A percentile compares a stretch with the other conserved stretches of the same genome.
Evolutionary conservation across 768 basidiomycete genomes (phyloP).

Genomic region (Epithele typhae): DNA sequence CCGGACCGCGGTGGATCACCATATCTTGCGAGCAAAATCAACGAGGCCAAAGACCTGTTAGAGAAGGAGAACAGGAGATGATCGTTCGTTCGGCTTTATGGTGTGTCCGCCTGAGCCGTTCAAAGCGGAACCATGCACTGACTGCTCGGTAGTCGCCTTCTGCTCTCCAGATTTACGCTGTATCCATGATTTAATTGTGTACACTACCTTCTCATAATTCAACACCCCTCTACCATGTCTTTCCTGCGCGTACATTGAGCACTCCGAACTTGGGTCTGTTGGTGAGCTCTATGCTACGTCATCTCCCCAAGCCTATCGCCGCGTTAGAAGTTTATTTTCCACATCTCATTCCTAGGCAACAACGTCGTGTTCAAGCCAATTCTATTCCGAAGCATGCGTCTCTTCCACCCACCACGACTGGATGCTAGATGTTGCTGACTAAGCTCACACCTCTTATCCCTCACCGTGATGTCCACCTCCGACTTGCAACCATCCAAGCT

Average conservation of each 20-base stretch:
- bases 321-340: too few relatives aligned
- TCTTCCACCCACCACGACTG: not conserved
- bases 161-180: conserved; percentile 13
- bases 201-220: conserved; percentile 16
- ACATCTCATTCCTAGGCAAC: too few relatives aligned
- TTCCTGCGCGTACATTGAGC: too few relatives aligned
- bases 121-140: too few relatives aligned
- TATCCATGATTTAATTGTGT: conserved; percentile 17
- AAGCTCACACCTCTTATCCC: conserved; percentile 16
- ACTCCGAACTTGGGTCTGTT: too few relatives aligned
- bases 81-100: conserved; percentile 6
- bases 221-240: not conserved
- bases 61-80: conserved; percentile 63
- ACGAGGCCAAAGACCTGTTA: conserved; percentile 92
- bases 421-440: conserved; percentile 17
- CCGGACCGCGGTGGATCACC: conserved; percentile 99
- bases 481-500: conserved; percentile 69
- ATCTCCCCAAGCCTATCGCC: too few relatives aligned
- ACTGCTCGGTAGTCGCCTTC: too few relatives aligned
- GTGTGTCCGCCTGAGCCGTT: too few relatives aligned
- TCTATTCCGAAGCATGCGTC: too few relatives aligned
- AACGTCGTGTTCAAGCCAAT: too few relatives aligned
- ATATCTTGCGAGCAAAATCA: conserved; percentile 97
- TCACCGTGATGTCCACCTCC: conserved; percentile 18
- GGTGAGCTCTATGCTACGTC: too few relatives aligned